These are phyloP conservation scores for Lipomyces orientalis DNA, from an alignment of 805 yeast genomes.

Conservation along the genomic window DNA sequence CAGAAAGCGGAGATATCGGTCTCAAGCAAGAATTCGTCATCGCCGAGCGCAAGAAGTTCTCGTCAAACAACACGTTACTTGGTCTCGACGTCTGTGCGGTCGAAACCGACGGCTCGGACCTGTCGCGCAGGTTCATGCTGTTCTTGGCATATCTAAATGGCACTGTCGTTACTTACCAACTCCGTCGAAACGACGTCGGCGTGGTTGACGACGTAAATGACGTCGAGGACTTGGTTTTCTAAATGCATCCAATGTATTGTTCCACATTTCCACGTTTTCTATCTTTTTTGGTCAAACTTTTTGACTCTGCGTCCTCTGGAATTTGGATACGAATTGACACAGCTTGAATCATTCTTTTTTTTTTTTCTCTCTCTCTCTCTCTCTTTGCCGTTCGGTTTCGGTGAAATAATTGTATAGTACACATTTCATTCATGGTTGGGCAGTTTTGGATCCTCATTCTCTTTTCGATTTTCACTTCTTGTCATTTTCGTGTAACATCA, in stretches of 20 bases:
- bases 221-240: constrained; percentile 18
- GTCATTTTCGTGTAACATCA: not conserved
- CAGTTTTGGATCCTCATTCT: not conserved
- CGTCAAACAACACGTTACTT: constrained; percentile 16
- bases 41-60: not conserved
- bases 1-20: constrained; percentile 17
- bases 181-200: constrained; percentile 8
- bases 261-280: not conserved
- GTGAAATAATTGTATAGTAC: not conserved
- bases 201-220: constrained; percentile 11
- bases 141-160: constrained; percentile 25
- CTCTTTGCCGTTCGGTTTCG: not conserved
- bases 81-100: constrained; percentile 17
- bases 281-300: not conserved
- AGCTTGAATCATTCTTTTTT: not conserved
- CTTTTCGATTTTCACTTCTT: not conserved
- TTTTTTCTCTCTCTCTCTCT: too few relatives aligned
- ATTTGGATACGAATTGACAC: not conserved
- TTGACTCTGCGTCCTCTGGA: not conserved
- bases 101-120: constrained; percentile 1
- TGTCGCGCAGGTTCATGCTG: constrained; percentile 20
- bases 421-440: not conserved
- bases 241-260: not conserved
- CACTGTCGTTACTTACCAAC: constrained; percentile 24
- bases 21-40: constrained; percentile 31